phyloP scores from a whole-genome alignment of 2,329 filamentous ascomycete species.

The Akanthomyces dipterigenus region DNA sequence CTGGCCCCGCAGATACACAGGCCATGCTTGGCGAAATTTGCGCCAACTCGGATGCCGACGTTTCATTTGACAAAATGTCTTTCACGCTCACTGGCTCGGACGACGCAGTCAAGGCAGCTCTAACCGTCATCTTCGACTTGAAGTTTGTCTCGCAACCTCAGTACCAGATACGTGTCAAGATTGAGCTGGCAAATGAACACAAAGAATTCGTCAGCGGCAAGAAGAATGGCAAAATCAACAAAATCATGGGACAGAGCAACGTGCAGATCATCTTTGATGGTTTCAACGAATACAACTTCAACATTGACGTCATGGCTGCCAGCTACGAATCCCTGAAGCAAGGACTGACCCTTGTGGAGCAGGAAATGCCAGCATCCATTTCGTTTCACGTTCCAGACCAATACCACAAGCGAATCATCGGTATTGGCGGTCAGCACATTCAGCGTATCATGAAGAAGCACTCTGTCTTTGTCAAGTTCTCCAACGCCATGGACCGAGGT shows the following conservation, averaged over 20 bases:
- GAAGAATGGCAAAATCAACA: conserved; percentile 99
- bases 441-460: conserved; percentile 99
- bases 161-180: conserved; percentile 94
- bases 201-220: conserved; percentile 99
- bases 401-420: conserved; percentile 98
- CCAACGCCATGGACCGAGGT: conserved; percentile 96
- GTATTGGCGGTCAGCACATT: conserved; percentile 96
- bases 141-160: conserved; percentile 80
- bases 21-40: conserved; percentile 94
- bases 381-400: conserved; percentile 99
- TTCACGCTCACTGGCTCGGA: conserved; percentile 95
- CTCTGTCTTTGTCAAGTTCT: conserved; percentile 99
- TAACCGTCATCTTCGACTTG: conserved; percentile 88
- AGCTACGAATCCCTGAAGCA: conserved; percentile 93
- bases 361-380: conserved; percentile 98
- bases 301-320: conserved; percentile 91
- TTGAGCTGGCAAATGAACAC: conserved; percentile 97
- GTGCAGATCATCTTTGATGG: conserved; percentile 99
- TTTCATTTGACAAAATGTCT: conserved; percentile 88
- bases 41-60: conserved; percentile 89
- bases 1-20: conserved; percentile 67
- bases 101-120: conserved; percentile 90
- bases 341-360: conserved; percentile 85
- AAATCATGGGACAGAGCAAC: conserved; percentile 99
- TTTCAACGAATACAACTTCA: conserved; percentile 99